phyloP scores from a whole-genome alignment of 257 asterid species.

The Thymus quinquecostatus region DNA sequence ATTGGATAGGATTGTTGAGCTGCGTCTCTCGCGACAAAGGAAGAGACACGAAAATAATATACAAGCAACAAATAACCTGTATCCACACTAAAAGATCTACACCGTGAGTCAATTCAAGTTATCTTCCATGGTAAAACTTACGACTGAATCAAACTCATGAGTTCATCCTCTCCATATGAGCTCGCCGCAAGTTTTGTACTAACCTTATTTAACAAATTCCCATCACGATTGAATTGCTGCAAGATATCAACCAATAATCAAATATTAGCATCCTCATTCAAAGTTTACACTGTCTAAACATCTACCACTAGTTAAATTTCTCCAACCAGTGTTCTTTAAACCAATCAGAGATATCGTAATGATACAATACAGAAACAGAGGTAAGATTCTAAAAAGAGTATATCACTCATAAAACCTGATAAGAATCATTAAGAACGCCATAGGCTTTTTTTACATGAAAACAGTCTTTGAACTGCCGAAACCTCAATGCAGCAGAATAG shows the following conservation, averaged over 20 bases:
- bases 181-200: constrained; percentile 78
- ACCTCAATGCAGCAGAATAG: neutral
- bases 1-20: neutral
- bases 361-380: neutral
- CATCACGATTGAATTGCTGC: constrained; percentile 89
- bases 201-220: constrained; percentile 73
- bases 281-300: constrained; percentile 14
- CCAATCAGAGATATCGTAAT: neutral
- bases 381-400: neutral
- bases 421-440: neutral
- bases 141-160: constrained; percentile 94
- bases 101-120: neutral
- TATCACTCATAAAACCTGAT: neutral
- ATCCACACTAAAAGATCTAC: constrained; percentile 3
- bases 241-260: constrained; percentile 27
- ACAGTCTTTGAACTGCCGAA: neutral
- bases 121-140: constrained; percentile 39
- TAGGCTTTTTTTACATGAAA: neutral
- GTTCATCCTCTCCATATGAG: constrained; percentile 92
- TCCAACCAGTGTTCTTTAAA: neutral
- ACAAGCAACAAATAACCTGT: neutral
- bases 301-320: neutral
- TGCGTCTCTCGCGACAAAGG: neutral
- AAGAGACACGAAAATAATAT: neutral
- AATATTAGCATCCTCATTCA: neutral